Percentiles rank a stretch among this genome's conserved stretches.
Conservation (phyloP, 805 yeast genomes). For the Vanderwaltozyma tropicalis region DNA sequence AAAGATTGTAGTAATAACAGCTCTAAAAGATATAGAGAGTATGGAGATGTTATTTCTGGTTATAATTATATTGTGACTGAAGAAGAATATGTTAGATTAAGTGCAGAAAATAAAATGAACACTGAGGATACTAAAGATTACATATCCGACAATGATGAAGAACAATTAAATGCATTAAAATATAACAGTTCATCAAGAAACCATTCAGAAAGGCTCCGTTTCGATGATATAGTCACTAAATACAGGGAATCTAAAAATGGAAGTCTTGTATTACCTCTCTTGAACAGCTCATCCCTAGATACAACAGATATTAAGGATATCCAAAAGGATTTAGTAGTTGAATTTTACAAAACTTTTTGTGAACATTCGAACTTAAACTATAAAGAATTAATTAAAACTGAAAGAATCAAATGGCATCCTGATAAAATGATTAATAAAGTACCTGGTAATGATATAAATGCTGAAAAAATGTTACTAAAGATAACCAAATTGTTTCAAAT, state of each 20-base stretch:
- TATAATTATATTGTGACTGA: constrained; percentile 10
- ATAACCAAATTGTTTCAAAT: constrained; percentile 36
- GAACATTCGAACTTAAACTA: constrained; percentile 1
- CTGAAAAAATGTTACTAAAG: constrained; percentile 2
- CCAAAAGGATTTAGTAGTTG: neutral
- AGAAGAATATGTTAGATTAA: constrained; percentile 1
- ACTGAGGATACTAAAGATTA: too few species aligned
- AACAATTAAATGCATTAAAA: too few species aligned
- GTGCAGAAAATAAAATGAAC: neutral
- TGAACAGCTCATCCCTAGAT: neutral
- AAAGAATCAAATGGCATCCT: constrained; percentile 63
- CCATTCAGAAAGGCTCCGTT: too few species aligned
- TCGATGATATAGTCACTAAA: neutral
- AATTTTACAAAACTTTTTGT: constrained; percentile 9
- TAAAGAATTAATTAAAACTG: constrained; percentile 30
- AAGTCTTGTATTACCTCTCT: neutral
- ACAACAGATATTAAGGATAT: constrained; percentile 4
- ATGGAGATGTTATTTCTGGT: constrained; percentile 13
- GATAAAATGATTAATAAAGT: constrained; percentile 31
- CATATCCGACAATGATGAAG: too few species aligned
- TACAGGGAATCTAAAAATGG: neutral
- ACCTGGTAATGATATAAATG: neutral
- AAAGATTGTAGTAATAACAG: too few species aligned
- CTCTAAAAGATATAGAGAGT: constrained; percentile 8
- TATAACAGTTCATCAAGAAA: too few species aligned